Base-by-base conservation (phyloP, 306 rosid species). In the Dalbergia cochinchinensis region DNA sequence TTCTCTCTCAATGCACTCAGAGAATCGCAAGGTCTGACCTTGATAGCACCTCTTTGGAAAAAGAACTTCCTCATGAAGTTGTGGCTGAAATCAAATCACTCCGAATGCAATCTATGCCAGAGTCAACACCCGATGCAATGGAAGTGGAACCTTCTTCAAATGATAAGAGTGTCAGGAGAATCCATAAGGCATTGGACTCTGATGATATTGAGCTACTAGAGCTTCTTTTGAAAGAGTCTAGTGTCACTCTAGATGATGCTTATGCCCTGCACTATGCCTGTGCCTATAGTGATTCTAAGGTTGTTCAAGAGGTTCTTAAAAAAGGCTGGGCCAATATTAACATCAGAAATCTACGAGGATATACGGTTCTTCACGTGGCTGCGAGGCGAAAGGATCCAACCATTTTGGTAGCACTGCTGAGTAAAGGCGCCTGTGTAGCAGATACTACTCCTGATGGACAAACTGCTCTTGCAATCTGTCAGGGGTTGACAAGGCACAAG, bases 301-400 rank as follows among this genome's bases (percentile, higher is more conserved):
- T 95, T 67, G 85, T 95, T 68, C 89, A 89, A 65, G 96, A 89
- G 77, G 86, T 95, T 78, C 98, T 95, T 64, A 57, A 73, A 78
- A 80, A 91, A 37, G 83, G 78, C 26, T 63, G 63, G 85, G 94
- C 91, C 8, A 74, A 88, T 81, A 48, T 88, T 84, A 86, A 87
- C 73, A 92, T 54, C 33, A 83, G 69, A 39, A 92, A 90, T 77
- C 35, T 80, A 0, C 82, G 96, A 5, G 96, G 96, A 31, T 87
- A 88, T 69, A 84, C 96, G 0, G 90, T 89, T 67, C 97, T 93
- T 59, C 99, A 95, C 51, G 85, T 93, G 80, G 99, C 98, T 16
- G 98, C 99, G 37, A 88, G 96, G 81, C 91, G 99, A 14, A 93
- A 90, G 83, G 92, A 89, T 77, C 98, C 92, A 44, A 83, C 93